Evolutionary conservation across 306 rosid species (phyloP).

Genomic region (Vigna radiata): DNA sequence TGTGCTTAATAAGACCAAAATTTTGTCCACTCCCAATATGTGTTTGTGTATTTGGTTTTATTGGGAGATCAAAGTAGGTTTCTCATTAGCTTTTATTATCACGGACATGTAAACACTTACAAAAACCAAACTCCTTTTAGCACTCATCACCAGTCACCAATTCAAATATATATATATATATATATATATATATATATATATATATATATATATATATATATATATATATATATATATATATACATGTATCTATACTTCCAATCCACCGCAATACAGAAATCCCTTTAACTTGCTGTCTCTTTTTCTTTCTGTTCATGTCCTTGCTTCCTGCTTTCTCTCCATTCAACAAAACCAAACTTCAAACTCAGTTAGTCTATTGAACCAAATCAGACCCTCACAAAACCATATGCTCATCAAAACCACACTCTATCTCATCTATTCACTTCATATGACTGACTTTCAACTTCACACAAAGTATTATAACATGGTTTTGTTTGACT

Average conservation of each 20-base stretch:
- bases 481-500: background rate
- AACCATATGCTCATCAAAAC: background rate
- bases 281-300: constrained; percentile 7
- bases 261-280: background rate
- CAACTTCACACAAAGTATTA: background rate
- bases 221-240: background rate
- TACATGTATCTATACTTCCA: background rate
- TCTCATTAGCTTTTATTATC: constrained; percentile 46
- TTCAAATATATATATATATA: background rate
- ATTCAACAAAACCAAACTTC: constrained; percentile 25
- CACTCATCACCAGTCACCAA: constrained; percentile 1
- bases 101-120: constrained; percentile 18
- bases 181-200: background rate
- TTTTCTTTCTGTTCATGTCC: background rate
- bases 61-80: constrained; percentile 33
- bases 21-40: background rate
- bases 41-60: background rate
- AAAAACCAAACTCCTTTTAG: constrained; percentile 37
- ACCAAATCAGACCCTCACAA: constrained; percentile 15
- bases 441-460: constrained; percentile 3
- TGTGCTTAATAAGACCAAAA: constrained; percentile 14
- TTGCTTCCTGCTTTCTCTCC: constrained; percentile 36
- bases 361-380: constrained; percentile 10
- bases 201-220: background rate
- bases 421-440: background rate